Conservation (phyloP, 768 basidiomycete species). For the Amanita brunnescens region DNA sequence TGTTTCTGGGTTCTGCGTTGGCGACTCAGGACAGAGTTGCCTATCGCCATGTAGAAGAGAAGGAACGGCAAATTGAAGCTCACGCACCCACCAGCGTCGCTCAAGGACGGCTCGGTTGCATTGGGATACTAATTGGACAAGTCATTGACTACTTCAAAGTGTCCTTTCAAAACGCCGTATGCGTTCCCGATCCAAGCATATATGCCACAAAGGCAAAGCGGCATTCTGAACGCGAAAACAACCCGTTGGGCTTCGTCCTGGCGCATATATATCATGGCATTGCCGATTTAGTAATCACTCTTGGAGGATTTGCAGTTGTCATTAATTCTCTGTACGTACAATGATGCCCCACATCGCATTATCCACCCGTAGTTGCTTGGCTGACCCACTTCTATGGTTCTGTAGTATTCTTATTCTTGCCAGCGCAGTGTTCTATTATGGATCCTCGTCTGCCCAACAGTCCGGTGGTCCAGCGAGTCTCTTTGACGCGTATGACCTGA, state of each 20-base stretch:
- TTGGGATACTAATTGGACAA: slow-evolving; percentile 3
- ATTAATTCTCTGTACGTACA: slow-evolving; percentile 72
- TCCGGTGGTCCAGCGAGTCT: slow-evolving; percentile 51
- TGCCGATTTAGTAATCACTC: slow-evolving; percentile 54
- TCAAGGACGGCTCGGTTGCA: neutral
- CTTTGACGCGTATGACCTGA: slow-evolving; percentile 76
- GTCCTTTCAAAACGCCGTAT: slow-evolving; percentile 26
- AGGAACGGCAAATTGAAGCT: slow-evolving; percentile 8
- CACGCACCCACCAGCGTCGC: neutral
- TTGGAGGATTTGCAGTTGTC: slow-evolving; percentile 79
- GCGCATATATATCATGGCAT: slow-evolving; percentile 61
- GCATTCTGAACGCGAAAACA: slow-evolving; percentile 51
- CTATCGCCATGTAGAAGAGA: slow-evolving; percentile 18
- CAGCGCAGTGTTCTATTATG: slow-evolving; percentile 69
- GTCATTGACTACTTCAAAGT: slow-evolving; percentile 15
- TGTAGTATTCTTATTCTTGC: slow-evolving; percentile 74
- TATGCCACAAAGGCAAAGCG: slow-evolving; percentile 28
- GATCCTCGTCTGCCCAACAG: slow-evolving; percentile 19
- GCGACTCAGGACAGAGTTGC: slow-evolving; percentile 73
- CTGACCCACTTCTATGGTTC: slow-evolving; percentile 1
- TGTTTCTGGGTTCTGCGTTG: slow-evolving; percentile 84
- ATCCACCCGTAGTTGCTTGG: neutral
- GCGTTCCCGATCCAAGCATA: slow-evolving; percentile 25
- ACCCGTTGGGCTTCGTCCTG: slow-evolving; percentile 42
- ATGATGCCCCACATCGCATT: neutral